Evolutionary conservation across 2,329 filamentous ascomycete species (phyloP).

Genomic region (Emmonsia crescens): DNA sequence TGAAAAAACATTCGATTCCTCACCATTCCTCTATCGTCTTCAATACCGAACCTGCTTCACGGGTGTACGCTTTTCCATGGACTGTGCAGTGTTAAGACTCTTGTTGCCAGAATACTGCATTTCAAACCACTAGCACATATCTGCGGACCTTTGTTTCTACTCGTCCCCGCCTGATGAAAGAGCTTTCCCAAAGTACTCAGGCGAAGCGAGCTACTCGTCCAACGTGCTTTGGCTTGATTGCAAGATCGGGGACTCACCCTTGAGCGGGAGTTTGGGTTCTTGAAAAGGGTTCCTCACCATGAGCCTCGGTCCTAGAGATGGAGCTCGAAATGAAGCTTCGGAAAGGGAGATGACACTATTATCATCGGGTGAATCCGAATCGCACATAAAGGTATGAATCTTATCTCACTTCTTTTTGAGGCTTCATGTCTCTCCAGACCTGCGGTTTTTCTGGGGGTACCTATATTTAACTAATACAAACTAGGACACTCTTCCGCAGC

Average conservation of each 20-base stretch:
- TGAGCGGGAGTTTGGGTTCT: background rate
- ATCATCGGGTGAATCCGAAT: background rate
- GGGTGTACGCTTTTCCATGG: conserved; percentile 1
- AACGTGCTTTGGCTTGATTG: background rate
- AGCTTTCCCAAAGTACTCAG: background rate
- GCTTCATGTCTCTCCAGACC: background rate
- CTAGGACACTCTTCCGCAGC: background rate
- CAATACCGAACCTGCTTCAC: background rate
- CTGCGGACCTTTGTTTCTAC: background rate
- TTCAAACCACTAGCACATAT: background rate
- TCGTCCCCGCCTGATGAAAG: background rate
- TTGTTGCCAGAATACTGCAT: background rate
- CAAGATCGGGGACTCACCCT: background rate
- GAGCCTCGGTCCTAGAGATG: conserved; percentile 9
- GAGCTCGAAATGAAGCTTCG: conserved; percentile 1
- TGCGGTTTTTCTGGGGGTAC: background rate
- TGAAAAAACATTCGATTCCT: background rate
- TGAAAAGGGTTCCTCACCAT: conserved; percentile 6
- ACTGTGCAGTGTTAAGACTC: conserved; percentile 3
- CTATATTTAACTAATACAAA: background rate
- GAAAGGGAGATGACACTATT: conserved; percentile 4
- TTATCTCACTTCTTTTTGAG: background rate
- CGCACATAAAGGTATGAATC: background rate
- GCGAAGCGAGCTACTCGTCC: conserved; percentile 1
- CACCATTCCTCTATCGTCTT: background rate